Percentiles rank a stretch among this genome's conserved stretches.
Evolutionary conservation across 345 rosid species (phyloP).

Genomic region (Syzygium aqueum): DNA sequence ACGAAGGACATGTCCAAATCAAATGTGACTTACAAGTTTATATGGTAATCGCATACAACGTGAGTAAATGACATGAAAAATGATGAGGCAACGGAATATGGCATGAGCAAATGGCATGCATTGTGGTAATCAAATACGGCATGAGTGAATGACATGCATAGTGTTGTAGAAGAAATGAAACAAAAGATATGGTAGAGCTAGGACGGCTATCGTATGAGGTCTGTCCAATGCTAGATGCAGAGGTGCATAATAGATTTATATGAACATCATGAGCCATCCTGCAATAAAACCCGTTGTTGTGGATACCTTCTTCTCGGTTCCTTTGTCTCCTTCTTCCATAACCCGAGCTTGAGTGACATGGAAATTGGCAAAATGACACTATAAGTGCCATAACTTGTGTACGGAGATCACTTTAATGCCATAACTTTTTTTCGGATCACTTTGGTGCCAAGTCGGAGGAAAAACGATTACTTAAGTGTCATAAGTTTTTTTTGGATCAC

Average conservation of each 20-base stretch:
- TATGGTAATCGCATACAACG: not conserved
- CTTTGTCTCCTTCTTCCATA: not conserved
- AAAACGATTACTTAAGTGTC: too few relatives aligned
- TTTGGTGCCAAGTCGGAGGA: too few relatives aligned
- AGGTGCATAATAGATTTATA: too few relatives aligned
- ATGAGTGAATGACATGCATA: not conserved
- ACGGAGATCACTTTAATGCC: too few relatives aligned
- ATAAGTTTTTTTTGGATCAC: too few relatives aligned
- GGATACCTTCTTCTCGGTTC: not conserved
- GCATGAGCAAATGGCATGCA: not conserved
- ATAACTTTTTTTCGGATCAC: too few relatives aligned
- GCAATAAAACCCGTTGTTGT: not conserved
- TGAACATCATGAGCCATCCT: not conserved
- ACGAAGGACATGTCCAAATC: not conserved
- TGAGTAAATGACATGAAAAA: not conserved
- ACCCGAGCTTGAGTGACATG: not conserved
- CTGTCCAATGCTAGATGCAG: too few relatives aligned
- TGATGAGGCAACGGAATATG: not conserved
- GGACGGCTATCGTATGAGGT: too few relatives aligned
- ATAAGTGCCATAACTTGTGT: too few relatives aligned
- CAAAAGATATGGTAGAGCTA: too few relatives aligned
- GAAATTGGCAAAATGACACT: too few relatives aligned
- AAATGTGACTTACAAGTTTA: not conserved
- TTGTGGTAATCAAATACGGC: not conserved
- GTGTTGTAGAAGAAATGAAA: too few relatives aligned